Evolutionary conservation across 768 basidiomycete species (phyloP), one percentile per base, ranked within the genome.

Genomic region (Obba rivulosa): DNA sequence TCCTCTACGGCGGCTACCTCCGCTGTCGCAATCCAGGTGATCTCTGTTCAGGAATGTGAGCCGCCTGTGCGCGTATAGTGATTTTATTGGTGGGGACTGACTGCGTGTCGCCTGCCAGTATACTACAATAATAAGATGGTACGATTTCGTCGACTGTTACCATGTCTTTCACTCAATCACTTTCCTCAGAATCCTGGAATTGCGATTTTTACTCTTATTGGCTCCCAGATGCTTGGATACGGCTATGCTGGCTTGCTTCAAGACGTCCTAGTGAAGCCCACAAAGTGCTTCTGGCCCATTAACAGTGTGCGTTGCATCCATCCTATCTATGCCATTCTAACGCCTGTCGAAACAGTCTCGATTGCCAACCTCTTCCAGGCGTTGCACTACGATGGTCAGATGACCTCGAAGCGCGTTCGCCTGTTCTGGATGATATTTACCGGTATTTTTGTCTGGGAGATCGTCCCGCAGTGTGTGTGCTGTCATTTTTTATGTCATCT

Each of bases 241-340:
- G 66, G 66, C 7, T 61, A 64, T 39, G 65, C 65, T 37, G 67
- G 67, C 14, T 50, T 63, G 31, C 50, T 63, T 22, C 69, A 75
- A 8, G 65, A 74, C 9, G 72, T 79, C 56, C 68, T 78, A 28
- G 76, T 81, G 9, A 77, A 78, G 37, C 70, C 80, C 0, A 78
- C 75, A 3, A 63, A 63, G 55, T 61, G 58, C 49, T 63, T 63
- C 57, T 63, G 62, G 62, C 62, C 62, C 5, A 39, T 49, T 2
- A 58, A 50, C 37, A 63, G 62, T 63, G 41, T 61, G 18, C 22
- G 34, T 34, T 22, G 14, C 24, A 13, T 7, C 10, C n/a, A 3
- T 16, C 4, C 16, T n/a, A 18, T 11, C 23, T 13, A 4, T 14
- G 31, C 45, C 7, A 24, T 50, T 21, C 10, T 40, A 41, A 18